Percentiles rank a stretch among this genome's conserved stretches.
phyloP scores from a whole-genome alignment of 1,284 basidiomycete genomes.

The Mycosarcoma maydis region DNA sequence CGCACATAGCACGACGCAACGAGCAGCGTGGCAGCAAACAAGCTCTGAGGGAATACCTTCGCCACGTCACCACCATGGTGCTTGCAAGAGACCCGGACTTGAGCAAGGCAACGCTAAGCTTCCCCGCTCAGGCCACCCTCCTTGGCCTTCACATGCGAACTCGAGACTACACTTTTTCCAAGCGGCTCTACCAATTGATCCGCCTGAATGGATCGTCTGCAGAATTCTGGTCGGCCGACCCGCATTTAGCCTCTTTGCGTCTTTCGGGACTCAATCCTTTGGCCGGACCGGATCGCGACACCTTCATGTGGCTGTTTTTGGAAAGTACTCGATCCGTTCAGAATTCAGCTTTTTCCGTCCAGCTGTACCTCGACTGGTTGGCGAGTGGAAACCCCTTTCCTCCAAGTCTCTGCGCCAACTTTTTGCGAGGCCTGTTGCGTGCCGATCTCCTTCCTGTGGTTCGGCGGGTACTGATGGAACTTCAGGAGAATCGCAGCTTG shows the following conservation, averaged over 20 bases:
- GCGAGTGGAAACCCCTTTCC: conserved; percentile 33
- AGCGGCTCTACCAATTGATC: conserved; percentile 34
- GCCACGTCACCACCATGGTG: conserved; percentile 26
- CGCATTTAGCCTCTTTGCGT: conserved; percentile 5
- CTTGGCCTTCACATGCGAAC: conserved; percentile 35
- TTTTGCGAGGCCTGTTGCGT: conserved; percentile 23
- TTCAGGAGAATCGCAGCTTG: conserved; percentile 16
- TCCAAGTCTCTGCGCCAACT: conserved; percentile 15
- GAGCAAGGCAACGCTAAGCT: conserved; percentile 19
- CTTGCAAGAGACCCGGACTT: conserved; percentile 30
- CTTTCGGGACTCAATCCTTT: conserved; percentile 13
- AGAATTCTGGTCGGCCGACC: conserved; percentile 26
- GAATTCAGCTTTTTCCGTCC: conserved; percentile 19
- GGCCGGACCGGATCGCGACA: conserved; percentile 20
- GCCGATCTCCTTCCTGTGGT: conserved; percentile 14
- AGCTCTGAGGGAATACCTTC: conserved; percentile 20
- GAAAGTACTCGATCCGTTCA: conserved; percentile 13
- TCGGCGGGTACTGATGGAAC: conserved; percentile 26
- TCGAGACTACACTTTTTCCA: conserved; percentile 37
- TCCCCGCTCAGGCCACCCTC: conserved; percentile 27
- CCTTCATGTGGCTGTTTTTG: conserved; percentile 39
- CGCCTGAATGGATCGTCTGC: conserved; percentile 16
- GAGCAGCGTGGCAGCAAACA: conserved; percentile 27
- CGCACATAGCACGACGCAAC: conserved; percentile 27
- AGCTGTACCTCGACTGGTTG: conserved; percentile 46